A percentile compares a stretch with the other conserved stretches of the same genome.
Evolutionary conservation across 768 basidiomycete genomes (phyloP).

Genomic region (Leccinum arenicola): DNA sequence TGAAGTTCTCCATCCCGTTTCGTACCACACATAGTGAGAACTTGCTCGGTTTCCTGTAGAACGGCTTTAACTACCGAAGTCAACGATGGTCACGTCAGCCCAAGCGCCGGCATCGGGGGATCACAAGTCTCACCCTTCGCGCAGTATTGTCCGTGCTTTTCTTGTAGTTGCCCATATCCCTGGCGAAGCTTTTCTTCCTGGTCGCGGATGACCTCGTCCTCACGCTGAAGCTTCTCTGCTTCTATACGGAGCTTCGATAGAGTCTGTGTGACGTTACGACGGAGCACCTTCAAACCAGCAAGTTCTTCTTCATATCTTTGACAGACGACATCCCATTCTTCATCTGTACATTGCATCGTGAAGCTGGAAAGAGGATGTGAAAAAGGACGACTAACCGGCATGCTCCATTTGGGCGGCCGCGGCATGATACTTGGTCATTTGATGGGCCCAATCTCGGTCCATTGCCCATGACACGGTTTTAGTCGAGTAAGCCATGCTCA

Average conservation of each 20-base stretch:
- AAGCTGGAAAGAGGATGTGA: neutral
- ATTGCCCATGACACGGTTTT: conserved; percentile 80
- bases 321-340: conserved; percentile 59
- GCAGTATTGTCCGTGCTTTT: conserved; percentile 40
- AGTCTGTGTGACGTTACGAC: conserved; percentile 47
- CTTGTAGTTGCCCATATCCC: conserved; percentile 39
- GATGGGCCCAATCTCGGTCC: conserved; percentile 56
- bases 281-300: conserved; percentile 53
- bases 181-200: conserved; percentile 40
- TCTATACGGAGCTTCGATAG: conserved; percentile 38
- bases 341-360: conserved; percentile 35
- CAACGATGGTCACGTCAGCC: conserved; percentile 9
- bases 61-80: conserved; percentile 36
- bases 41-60: conserved; percentile 44
- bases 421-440: conserved; percentile 48
- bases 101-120: neutral
- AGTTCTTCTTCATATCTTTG: conserved; percentile 62
- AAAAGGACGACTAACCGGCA: conserved; percentile 31
- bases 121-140: conserved; percentile 34
- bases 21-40: conserved; percentile 43
- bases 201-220: conserved; percentile 39
- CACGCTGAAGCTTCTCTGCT: conserved; percentile 39
- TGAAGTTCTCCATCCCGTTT: conserved; percentile 35
- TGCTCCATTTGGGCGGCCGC: conserved; percentile 40
- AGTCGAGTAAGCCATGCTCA: conserved; percentile 47